Conservation (phyloP, 2,329 filamentous ascomycete species). For the Pyrenophora tritici-repentis region DNA sequence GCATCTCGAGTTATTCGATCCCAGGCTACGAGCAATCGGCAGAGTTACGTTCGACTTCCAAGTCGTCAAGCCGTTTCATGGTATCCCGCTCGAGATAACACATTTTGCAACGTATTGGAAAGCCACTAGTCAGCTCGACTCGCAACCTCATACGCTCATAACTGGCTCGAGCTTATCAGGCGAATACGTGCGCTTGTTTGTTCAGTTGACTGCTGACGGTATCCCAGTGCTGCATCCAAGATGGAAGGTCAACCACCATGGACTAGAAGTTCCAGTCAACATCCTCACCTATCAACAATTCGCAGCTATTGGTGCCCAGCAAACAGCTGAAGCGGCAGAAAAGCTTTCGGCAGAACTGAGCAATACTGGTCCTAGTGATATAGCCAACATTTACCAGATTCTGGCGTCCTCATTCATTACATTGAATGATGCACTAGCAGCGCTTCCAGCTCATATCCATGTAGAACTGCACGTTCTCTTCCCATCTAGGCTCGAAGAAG, state of each 20-base stretch:
- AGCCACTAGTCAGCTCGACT: slow-evolving; percentile 89
- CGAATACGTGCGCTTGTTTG: slow-evolving; percentile 90
- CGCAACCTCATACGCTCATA: slow-evolving; percentile 82
- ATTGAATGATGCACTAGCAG: slow-evolving; percentile 73
- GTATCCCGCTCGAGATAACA: slow-evolving; percentile 91
- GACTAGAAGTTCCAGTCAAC: slow-evolving; percentile 80
- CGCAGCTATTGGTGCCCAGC: slow-evolving; percentile 51
- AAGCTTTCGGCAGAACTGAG: slow-evolving; percentile 32
- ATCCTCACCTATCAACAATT: slow-evolving; percentile 78
- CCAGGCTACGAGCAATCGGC: slow-evolving; percentile 86
- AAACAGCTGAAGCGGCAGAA: slow-evolving; percentile 30
- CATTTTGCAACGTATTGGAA: slow-evolving; percentile 99
- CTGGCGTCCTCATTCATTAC: slow-evolving; percentile 79
- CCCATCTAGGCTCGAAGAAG: slow-evolving; percentile 76
- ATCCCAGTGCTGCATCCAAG: slow-evolving; percentile 85
- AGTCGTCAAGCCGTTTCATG: slow-evolving; percentile 94
- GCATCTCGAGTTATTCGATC: slow-evolving; percentile 89
- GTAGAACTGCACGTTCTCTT: slow-evolving; percentile 93
- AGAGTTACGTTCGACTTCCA: slow-evolving; percentile 94
- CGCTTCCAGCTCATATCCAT: slow-evolving; percentile 79
- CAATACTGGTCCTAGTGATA: slow-evolving; percentile 37
- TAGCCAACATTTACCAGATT: slow-evolving; percentile 69
- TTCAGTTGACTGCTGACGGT: slow-evolving; percentile 88
- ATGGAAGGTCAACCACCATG: slow-evolving; percentile 78
- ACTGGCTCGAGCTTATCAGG: slow-evolving; percentile 94